Base-by-base conservation (phyloP, 148 eudicot species). In the Rhododendron henanense region DNA sequence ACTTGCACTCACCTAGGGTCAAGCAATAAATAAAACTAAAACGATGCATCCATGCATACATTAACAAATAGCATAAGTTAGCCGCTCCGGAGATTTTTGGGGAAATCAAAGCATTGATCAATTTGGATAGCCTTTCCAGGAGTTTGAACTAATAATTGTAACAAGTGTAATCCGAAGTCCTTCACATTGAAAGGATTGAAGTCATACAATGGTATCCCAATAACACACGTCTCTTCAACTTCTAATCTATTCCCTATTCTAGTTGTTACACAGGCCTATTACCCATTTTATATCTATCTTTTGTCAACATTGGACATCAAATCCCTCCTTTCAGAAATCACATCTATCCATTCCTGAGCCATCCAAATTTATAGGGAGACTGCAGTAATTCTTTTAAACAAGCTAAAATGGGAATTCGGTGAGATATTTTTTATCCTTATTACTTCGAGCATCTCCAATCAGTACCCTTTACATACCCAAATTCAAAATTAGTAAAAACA, bases 1-100 rank as follows among this genome's bases (percentile, higher is more conserved):
- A 96, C 93, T 96, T 96, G 87, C 98, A 96, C 90, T 96, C 98
- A 31, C 98, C 98, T 65, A 8, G 19, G 28, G 33, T n/a, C 33
- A 65, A 65, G 71, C 11, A n/a, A 65, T 65, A 65, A 65, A n/a
- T 23, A 65, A 8, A 65, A 23, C 31, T n/a, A 65, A 65, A 65
- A 65, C 14, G 11, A 65, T 65, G 23, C 63, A 16, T 19, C 63
- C 63, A 57, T 57, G 11, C 55, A 51, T 10, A 57, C 23, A 57
- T 57, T 57, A 16, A 18, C 2, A 57, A 57, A 19, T 57, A n/a
- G 16, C 7, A 16, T 57, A 5, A 16, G 6, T 47, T 47, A 47
- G 69, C 28, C 21, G 65, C 16, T 25, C 16, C 74, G 4, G 15
- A 25, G 74, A 13, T 1, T 67, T 67, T 67, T 28, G 74, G 31